Conservation (phyloP, 345 rosid species). For the Camelina laxa region DNA sequence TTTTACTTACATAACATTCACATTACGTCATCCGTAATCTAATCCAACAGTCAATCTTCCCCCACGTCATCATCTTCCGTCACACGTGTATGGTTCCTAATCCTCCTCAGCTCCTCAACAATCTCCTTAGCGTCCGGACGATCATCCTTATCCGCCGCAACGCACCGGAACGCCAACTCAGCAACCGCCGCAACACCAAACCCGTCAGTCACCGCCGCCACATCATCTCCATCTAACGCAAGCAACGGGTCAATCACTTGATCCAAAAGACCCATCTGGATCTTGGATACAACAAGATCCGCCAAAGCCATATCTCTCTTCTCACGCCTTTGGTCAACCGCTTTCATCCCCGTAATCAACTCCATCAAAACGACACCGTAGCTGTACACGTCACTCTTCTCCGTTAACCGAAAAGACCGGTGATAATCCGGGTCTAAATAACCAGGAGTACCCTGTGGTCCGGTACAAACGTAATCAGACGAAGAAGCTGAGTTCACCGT, state of each 20-base stretch:
- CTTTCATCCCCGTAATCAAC: conserved; percentile 78
- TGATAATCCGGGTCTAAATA: conserved; percentile 93
- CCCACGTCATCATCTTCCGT: conserved; percentile 43
- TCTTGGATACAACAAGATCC: conserved; percentile 79
- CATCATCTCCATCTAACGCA: conserved; percentile 45
- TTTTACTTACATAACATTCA: not conserved
- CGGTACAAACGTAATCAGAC: conserved; percentile 81
- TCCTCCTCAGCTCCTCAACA: conserved; percentile 73
- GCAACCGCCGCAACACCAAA: conserved; percentile 68
- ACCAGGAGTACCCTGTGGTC: conserved; percentile 96
- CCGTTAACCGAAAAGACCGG: conserved; percentile 85
- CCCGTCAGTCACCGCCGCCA: conserved; percentile 10
- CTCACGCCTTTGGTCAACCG: conserved; percentile 84
- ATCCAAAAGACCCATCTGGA: conserved; percentile 71
- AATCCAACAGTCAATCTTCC: conserved; percentile 35
- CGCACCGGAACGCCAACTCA: conserved; percentile 91
- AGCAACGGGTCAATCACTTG: conserved; percentile 73
- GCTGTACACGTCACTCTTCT: conserved; percentile 90
- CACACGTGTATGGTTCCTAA: conserved; percentile 50
- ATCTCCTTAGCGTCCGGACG: conserved; percentile 84
- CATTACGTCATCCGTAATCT: conserved; percentile 41
- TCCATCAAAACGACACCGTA: conserved; percentile 87
- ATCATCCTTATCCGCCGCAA: conserved; percentile 91
- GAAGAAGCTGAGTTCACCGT: conserved; percentile 52
- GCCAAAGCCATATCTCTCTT: conserved; percentile 85